Base-by-base conservation (phyloP, 75 land plant genomes). In the Pinus tabuliformis region DNA sequence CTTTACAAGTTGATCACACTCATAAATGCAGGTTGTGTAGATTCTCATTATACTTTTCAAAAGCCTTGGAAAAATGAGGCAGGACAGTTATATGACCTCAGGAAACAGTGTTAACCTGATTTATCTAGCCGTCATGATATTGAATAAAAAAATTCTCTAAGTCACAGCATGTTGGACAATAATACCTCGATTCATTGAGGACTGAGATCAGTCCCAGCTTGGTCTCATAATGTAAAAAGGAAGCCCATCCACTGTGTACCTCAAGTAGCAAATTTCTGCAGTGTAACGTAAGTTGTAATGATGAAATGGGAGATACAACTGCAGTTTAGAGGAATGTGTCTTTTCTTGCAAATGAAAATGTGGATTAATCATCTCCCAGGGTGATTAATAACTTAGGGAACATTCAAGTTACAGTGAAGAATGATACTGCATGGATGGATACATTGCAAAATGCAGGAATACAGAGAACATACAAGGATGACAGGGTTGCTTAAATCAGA, bases 131-230 rank as follows among this genome's bases (percentile, higher is more conserved):
- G 4, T 37, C 37, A 37, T 37, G 37, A 4, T 37, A 37, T 37
- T 37, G 37, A 37, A 37, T 37, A 2, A 37, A 37, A 2, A 37
- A 37, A 3, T 3, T 37, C 37, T 37, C 4, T 26, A 26, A 26
- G 26, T 26, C 26, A 26, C 26, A 0, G 26, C 26, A 26, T 26
- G 26, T 37, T 66, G 70, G 70, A 66, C n/a, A 66, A 66, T 4
- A 20, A 39, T 66, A 66, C 70, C 49, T 36, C 20, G 70, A 66
- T 66, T 49, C 70, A 39, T 39, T 36, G 11, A 66, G 70, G 20
- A 6, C 70, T 36, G 2, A 17, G 4, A 36, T 65, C 39, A 66
- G 70, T 20, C 70, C 36, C 45, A 39, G 26, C 3, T 18, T 39
- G 70, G 45, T 18, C 2, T 66, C 70, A 36, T 39, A 36, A 66